Percentiles rank a stretch among this genome's conserved stretches.
phyloP scores from a whole-genome alignment of 768 basidiomycete genomes.

The Artomyces pyxidatus region DNA sequence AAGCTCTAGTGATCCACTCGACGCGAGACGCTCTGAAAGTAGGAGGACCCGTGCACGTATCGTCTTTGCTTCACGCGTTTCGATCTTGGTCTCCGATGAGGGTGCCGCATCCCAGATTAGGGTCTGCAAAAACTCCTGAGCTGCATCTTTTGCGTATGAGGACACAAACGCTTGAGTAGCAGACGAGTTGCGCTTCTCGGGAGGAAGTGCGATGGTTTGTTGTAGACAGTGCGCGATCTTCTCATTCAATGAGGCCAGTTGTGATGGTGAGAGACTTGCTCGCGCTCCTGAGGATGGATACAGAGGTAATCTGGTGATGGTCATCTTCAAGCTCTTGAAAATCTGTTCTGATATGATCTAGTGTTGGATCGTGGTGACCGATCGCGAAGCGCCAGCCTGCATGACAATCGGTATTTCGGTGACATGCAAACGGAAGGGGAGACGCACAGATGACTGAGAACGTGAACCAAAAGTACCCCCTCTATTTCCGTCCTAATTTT shows the following conservation, averaged over 20 bases:
- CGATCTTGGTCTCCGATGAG: conserved; percentile 5
- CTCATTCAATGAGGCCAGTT: conserved; percentile 38
- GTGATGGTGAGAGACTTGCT: conserved; percentile 43
- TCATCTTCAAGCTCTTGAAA: conserved; percentile 19
- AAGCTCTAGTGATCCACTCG: conserved; percentile 34
- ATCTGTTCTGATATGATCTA: too few relatives aligned
- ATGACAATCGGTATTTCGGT: too few relatives aligned
- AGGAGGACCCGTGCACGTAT: conserved; percentile 43
- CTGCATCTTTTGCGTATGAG: conserved; percentile 50
- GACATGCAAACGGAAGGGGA: too few relatives aligned
- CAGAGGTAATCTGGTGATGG: conserved; percentile 33
- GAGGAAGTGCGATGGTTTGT: conserved; percentile 39
- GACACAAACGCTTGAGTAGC: conserved; percentile 42
- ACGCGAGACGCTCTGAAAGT: conserved; percentile 48
- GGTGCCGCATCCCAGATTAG: conserved; percentile 47
- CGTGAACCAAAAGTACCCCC: too few relatives aligned
- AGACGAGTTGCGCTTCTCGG: conserved; percentile 36
- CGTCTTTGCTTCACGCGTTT: conserved; percentile 28
- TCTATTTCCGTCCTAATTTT: too few relatives aligned
- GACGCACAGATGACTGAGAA: too few relatives aligned
- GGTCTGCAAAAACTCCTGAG: conserved; percentile 41
- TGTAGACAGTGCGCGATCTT: conserved; percentile 41
- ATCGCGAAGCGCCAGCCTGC: too few relatives aligned
- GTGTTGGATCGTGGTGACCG: too few relatives aligned
- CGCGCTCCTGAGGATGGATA: conserved; percentile 48